A percentile compares a stretch with the other conserved stretches of the same genome.
Conservation (phyloP, 2,329 filamentous ascomycete species). For the Colletotrichum sublineola region DNA sequence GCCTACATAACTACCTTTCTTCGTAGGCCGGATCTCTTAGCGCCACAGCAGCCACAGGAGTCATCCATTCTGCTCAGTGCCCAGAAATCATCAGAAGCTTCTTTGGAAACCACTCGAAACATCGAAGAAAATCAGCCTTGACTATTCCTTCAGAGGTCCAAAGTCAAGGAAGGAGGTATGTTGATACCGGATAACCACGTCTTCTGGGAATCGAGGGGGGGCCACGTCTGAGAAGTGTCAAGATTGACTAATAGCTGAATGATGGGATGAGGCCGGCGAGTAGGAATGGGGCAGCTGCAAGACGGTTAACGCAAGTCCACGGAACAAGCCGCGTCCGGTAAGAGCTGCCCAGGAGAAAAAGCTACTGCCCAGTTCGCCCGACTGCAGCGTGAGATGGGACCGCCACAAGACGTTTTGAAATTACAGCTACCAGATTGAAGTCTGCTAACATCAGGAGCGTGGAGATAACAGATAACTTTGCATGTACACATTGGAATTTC, state of each 20-base stretch:
- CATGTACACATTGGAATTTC: background rate
- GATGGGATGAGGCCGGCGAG: constrained; percentile 20
- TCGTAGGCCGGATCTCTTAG: background rate
- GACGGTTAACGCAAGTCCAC: background rate
- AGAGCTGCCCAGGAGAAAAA: constrained; percentile 30
- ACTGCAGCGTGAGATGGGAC: constrained; percentile 28
- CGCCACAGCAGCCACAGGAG: constrained; percentile 5
- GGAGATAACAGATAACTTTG: background rate
- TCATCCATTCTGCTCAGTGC: background rate
- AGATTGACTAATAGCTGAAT: constrained; percentile 4
- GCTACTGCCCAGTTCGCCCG: constrained; percentile 16
- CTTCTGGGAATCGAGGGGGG: constrained; percentile 19
- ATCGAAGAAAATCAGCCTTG: background rate
- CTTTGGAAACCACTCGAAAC: background rate
- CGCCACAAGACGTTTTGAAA: constrained; percentile 8
- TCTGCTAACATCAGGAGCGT: background rate
- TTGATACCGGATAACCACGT: background rate
- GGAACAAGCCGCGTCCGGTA: background rate
- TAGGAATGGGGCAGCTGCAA: background rate
- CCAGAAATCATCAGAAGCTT: background rate
- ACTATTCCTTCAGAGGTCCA: background rate
- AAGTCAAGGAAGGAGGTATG: background rate
- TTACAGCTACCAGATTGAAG: background rate
- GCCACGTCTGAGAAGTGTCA: constrained; percentile 16
- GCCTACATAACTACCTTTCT: constrained; percentile 13